These are phyloP conservation scores for Glycyrrhiza uralensis DNA, from an alignment of 306 rosid genomes.

Conservation along the genomic window DNA sequence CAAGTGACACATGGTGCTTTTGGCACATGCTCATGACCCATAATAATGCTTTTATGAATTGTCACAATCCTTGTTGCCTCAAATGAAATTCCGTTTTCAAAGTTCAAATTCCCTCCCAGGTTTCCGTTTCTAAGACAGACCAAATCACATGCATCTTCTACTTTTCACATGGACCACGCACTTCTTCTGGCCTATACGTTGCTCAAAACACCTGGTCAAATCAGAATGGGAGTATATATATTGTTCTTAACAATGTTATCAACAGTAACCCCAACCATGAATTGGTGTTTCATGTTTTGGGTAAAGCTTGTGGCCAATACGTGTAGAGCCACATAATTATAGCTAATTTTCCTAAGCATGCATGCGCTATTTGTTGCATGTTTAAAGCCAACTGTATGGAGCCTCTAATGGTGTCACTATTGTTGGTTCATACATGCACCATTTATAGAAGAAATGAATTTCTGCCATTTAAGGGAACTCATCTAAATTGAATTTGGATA, in stretches of 20 bases:
- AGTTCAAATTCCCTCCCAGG: neutral
- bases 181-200: neutral
- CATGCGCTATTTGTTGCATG: neutral
- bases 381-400: neutral
- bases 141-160: conserved; percentile 32
- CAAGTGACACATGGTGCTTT: conserved; percentile 5
- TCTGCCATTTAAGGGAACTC: neutral
- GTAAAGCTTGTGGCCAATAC: neutral
- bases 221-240: neutral
- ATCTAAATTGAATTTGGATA: neutral
- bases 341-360: neutral
- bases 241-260: neutral
- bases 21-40: conserved; percentile 8
- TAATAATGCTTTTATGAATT: conserved; percentile 3
- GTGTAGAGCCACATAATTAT: neutral
- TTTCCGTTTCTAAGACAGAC: conserved; percentile 16
- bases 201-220: neutral
- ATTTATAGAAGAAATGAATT: neutral
- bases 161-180: conserved; percentile 21
- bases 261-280: neutral
- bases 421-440: neutral
- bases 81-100: conserved; percentile 7
- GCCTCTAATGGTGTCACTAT: neutral
- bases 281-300: neutral
- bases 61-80: conserved; percentile 5